Evolutionary conservation across 345 rosid genomes (phyloP), one percentile per base, ranked within the genome.

Genomic region (Odontarrhena argentea): DNA sequence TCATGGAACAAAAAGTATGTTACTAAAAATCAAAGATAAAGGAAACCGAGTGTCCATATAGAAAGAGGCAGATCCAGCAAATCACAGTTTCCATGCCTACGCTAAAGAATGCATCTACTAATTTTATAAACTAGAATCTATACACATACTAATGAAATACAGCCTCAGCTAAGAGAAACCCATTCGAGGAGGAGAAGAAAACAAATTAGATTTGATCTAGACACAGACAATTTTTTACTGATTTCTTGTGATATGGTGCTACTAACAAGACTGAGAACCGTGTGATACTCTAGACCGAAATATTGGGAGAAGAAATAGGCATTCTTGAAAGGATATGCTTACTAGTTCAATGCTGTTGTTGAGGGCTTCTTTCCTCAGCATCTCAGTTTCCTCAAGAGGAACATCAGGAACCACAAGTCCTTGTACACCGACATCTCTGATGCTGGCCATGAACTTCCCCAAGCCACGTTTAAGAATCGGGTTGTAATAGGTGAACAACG

Each of bases 331-430:
- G 5, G 18, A 47, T 9, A 73, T 43, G 42, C 75, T 30, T 53
- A 78, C 97, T 91, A 91, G 69, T 77, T 94, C 99, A 65, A 94
- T 87, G 26, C 79, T 74, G 51, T 83, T 67, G 71, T 77, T 83
- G 15, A 77, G 22, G 54, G 99, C 92, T 85, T 84, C 97, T 67
- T 68, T 78, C 70, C 96, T 86, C 63, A 94, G 68, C 70, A 79
- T 54, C 63, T 86, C 89, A 55, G 97, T 86, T 82, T 94, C 99
- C 75, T 94, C 99, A 13, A 94, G 75, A 70, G 97, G 99, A 74
- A 94, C 96, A 80, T 94, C 99, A 3, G 97, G 96, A 74, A 94
- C 96, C 30, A 91, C 95, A 77, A 94, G 95, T 71, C 88, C 99
- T 7, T 82, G 96, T 56, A 94, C 79, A 26, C 99, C 96, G 1